A percentile compares a stretch with the other conserved stretches of the same genome.
These are phyloP conservation scores for Cryphonectria nitschkei DNA, from an alignment of 2,329 filamentous ascomycete species.

Conservation along the genomic window DNA sequence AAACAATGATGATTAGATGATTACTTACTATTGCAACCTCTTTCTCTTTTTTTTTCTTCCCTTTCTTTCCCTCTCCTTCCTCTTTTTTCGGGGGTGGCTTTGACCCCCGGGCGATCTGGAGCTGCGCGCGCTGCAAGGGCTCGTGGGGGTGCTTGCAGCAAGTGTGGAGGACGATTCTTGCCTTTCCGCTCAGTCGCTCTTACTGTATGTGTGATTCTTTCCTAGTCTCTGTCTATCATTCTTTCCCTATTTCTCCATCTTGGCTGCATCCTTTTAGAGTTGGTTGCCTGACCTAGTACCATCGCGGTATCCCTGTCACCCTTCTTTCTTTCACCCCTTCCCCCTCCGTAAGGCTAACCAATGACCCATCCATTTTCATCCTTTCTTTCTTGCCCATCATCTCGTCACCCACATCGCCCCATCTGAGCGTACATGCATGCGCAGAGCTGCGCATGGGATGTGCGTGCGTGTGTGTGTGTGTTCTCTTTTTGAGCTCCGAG, in stretches of 20 bases:
- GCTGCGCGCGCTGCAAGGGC: neutral
- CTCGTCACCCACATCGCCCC: neutral
- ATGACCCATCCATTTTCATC: neutral
- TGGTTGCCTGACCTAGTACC: neutral
- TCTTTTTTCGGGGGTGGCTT: neutral
- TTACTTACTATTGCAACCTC: neutral
- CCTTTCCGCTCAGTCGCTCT: neutral
- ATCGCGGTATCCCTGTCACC: neutral
- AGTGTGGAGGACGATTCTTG: neutral
- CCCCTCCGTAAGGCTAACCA: neutral
- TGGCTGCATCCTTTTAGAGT: neutral
- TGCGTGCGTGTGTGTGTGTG: no score
- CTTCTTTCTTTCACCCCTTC: no score
- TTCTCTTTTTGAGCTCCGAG: neutral
- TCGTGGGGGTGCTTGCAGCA: neutral
- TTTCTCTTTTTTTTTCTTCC: no score
- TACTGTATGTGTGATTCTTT: neutral
- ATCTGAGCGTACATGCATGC: neutral
- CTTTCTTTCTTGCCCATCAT: neutral
- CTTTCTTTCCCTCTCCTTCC: neutral
- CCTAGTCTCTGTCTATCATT: neutral
- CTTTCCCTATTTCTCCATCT: neutral
- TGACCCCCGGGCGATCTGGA: neutral
- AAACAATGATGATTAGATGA: neutral
- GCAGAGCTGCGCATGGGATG: no score